Evolutionary conservation across 805 yeast species (phyloP).

Genomic region (Candida loeiensis): DNA sequence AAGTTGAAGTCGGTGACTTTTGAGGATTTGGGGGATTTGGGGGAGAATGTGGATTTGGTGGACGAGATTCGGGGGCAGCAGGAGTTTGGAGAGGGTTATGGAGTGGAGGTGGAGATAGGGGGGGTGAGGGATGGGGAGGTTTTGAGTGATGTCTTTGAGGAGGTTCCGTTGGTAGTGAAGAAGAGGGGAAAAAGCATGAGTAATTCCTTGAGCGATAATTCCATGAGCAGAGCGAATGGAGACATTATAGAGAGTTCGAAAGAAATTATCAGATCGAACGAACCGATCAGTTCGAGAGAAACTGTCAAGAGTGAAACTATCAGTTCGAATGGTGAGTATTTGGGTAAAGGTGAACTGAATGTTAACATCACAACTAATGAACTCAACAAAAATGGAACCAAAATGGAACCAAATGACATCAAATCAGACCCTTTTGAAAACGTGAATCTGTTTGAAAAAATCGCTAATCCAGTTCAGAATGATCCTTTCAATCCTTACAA

Average conservation of each 20-base stretch:
- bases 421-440: too few relatives aligned
- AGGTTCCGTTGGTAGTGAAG: constrained; percentile 31
- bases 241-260: too few relatives aligned
- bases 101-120: constrained; percentile 20
- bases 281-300: too few relatives aligned
- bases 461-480: not conserved
- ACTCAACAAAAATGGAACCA: too few relatives aligned
- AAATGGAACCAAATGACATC: constrained; percentile 7
- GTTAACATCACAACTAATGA: too few relatives aligned
- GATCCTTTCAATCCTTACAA: not conserved
- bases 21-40: constrained; percentile 31
- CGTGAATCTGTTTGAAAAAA: too few relatives aligned
- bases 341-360: too few relatives aligned
- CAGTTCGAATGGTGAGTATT: too few relatives aligned
- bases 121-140: constrained; percentile 37
- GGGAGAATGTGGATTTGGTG: constrained; percentile 18
- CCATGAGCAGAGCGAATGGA: too few relatives aligned
- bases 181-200: constrained; percentile 19
- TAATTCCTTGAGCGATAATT: too few relatives aligned
- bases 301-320: too few relatives aligned
- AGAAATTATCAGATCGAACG: too few relatives aligned
- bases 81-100: constrained; percentile 17
- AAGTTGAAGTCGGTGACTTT: constrained; percentile 36
- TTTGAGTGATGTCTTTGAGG: constrained; percentile 38
- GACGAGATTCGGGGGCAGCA: constrained; percentile 1